Evolutionary conservation across 2,329 filamentous ascomycete species (phyloP).

Genomic region (Colletotrichum horii): DNA sequence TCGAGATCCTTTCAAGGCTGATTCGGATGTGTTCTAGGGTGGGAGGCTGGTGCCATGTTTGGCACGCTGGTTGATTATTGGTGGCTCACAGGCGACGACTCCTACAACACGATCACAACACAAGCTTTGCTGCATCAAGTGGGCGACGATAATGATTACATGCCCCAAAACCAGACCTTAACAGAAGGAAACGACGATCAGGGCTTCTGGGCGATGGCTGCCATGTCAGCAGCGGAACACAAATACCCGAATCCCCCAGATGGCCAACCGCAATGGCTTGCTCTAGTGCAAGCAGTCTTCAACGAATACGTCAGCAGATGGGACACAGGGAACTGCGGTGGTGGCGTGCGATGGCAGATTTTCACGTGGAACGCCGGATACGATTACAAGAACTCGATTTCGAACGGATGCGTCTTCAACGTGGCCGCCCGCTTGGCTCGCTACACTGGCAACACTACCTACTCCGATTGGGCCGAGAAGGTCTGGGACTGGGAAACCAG

Average conservation of each 20-base stretch:
- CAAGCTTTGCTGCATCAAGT: conserved; percentile 67
- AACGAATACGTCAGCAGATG: conserved; percentile 79
- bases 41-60: conserved; percentile 77
- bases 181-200: conserved; percentile 76
- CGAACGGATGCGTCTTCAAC: conserved; percentile 75
- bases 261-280: conserved; percentile 74
- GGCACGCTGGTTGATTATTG: conserved; percentile 76
- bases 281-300: conserved; percentile 78
- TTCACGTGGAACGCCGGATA: conserved; percentile 77
- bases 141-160: conserved; percentile 63
- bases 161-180: conserved; percentile 69
- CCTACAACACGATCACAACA: conserved; percentile 65
- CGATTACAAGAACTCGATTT: conserved; percentile 72
- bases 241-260: conserved; percentile 72
- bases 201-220: conserved; percentile 83
- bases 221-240: conserved; percentile 78
- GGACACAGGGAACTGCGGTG: conserved; percentile 69
- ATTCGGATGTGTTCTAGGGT: conserved; percentile 54
- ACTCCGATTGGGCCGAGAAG: conserved; percentile 75
- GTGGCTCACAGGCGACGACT: conserved; percentile 70
- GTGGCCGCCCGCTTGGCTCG: conserved; percentile 73
- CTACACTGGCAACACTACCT: conserved; percentile 81
- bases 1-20: conserved; percentile 35
- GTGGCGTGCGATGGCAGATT: conserved; percentile 87
- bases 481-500: conserved; percentile 69